phyloP scores from a whole-genome alignment of 106 monocot species.

The Platanthera zijinensis region DNA sequence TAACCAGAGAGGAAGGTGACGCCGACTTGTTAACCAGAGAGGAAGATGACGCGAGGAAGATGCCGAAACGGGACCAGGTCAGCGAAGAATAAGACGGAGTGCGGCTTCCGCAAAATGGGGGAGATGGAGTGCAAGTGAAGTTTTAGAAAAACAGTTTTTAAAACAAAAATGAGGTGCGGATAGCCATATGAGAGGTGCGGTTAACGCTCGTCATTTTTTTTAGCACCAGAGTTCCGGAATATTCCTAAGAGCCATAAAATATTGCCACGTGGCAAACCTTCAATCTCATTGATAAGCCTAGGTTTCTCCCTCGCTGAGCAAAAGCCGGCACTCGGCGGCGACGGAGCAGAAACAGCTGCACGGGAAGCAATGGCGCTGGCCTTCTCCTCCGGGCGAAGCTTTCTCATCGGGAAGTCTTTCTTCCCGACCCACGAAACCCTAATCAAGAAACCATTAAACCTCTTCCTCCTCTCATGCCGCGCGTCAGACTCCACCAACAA shows the following conservation, averaged over 20 bases:
- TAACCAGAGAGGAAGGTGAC: too few relatives aligned
- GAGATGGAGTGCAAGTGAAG: too few relatives aligned
- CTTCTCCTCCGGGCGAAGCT: conserved; percentile 30
- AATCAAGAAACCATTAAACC: neutral
- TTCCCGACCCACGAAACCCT: neutral
- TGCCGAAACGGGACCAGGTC: too few relatives aligned
- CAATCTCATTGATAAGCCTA: neutral
- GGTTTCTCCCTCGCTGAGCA: neutral
- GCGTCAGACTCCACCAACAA: conserved; percentile 25
- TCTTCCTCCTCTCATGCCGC: conserved; percentile 17
- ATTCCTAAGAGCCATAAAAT: neutral
- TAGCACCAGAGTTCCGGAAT: too few relatives aligned
- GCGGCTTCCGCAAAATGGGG: too few relatives aligned
- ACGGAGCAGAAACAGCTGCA: neutral
- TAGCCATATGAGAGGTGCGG: too few relatives aligned
- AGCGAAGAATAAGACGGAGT: too few relatives aligned
- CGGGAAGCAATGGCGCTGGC: conserved; percentile 37
- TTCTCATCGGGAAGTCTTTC: conserved; percentile 40
- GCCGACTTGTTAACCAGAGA: too few relatives aligned
- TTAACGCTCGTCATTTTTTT: too few relatives aligned
- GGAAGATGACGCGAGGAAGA: too few relatives aligned
- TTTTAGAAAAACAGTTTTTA: too few relatives aligned
- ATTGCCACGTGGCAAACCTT: neutral
- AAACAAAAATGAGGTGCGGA: too few relatives aligned
- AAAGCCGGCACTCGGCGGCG: neutral